Conservation (phyloP, 169 alveolate species). For the Plasmodium malariae region DNA sequence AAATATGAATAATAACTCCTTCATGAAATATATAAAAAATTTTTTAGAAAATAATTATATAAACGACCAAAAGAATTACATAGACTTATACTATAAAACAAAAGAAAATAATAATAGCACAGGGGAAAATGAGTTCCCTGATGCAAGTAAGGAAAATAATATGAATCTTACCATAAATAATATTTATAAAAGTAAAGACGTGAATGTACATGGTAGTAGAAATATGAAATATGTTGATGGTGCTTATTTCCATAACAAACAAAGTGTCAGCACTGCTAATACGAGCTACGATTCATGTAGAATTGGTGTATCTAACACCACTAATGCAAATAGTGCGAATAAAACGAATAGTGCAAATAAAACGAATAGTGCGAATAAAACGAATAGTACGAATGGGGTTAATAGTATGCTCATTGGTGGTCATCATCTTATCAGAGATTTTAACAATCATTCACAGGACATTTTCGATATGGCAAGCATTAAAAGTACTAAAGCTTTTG, state of each 20-base stretch:
- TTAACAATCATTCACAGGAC: too few species aligned
- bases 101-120: not conserved
- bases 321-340: too few species aligned
- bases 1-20: slow-evolving; percentile 16
- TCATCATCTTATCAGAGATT: too few species aligned
- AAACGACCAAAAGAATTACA: slow-evolving; percentile 45
- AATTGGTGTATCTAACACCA: too few species aligned
- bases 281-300: not conserved
- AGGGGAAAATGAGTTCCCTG: not conserved
- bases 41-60: slow-evolving; percentile 32
- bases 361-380: too few species aligned
- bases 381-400: too few species aligned
- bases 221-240: too few species aligned
- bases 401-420: too few species aligned
- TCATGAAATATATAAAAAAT: slow-evolving; percentile 35
- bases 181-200: not conserved
- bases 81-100: slow-evolving; percentile 16
- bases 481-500: not conserved
- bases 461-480: not conserved
- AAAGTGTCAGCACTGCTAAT: not conserved
- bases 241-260: not conserved
- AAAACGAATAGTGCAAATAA: too few species aligned
- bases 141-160: not conserved
- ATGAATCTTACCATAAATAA: not conserved
- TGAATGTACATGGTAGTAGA: not conserved